These are phyloP conservation scores for Aspergillus sclerotioniger DNA, from an alignment of 495 filamentous ascomycete species.

Conservation along the genomic window DNA sequence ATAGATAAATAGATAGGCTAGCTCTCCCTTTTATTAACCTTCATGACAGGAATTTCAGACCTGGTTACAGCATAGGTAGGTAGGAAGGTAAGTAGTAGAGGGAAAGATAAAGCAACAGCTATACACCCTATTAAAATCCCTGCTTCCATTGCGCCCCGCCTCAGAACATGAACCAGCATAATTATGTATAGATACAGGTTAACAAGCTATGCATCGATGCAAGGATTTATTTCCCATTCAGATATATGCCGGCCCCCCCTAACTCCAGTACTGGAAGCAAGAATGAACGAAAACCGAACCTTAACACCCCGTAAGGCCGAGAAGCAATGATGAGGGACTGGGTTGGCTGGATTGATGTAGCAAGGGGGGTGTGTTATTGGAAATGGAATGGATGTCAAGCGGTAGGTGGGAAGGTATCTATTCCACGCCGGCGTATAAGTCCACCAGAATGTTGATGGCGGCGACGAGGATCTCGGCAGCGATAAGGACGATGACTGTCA, in stretches of 20 bases:
- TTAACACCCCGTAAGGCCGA: too few relatives aligned
- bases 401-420: constrained; percentile 26
- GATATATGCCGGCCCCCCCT: constrained; percentile 5
- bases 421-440: constrained; percentile 83
- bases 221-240: background rate
- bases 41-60: too few relatives aligned
- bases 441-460: constrained; percentile 91
- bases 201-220: background rate
- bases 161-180: background rate
- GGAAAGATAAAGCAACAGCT: background rate
- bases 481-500: constrained; percentile 85
- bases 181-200: background rate
- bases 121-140: background rate
- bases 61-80: too few relatives aligned
- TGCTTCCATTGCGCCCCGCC: background rate
- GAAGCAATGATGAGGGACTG: too few relatives aligned
- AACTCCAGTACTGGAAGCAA: constrained; percentile 4
- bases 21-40: too few relatives aligned
- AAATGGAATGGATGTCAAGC: background rate
- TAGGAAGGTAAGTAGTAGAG: background rate
- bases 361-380: background rate
- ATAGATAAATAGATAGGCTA: too few relatives aligned
- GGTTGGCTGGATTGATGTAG: background rate
- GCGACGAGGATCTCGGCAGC: constrained; percentile 95
- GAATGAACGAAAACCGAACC: too few relatives aligned